phyloP scores from a whole-genome alignment of 192 early-diverging fungal genomes.

The Helicostylum pulchrum region DNA sequence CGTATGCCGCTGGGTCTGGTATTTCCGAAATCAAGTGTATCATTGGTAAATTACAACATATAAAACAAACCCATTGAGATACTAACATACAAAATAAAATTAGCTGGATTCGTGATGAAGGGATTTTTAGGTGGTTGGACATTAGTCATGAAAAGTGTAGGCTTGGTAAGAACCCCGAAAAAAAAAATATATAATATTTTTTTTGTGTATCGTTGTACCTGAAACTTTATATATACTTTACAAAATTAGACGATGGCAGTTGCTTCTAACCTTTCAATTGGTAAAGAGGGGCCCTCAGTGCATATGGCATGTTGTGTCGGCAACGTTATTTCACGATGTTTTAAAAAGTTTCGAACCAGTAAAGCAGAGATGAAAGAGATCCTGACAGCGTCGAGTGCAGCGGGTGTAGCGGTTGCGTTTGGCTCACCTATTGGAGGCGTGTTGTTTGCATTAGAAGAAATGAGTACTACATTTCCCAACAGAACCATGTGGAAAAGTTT shows the following conservation, averaged over 20 bases:
- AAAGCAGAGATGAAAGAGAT: slow-evolving; percentile 84
- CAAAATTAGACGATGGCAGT: slow-evolving; percentile 64
- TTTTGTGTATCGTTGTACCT: background rate
- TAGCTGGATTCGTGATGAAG: slow-evolving; percentile 88
- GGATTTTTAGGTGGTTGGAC: slow-evolving; percentile 92
- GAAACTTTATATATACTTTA: background rate
- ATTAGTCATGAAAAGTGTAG: slow-evolving; percentile 86
- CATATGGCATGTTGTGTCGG: slow-evolving; percentile 94
- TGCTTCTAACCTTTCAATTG: slow-evolving; percentile 86
- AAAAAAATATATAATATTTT: background rate
- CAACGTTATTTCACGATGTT: slow-evolving; percentile 78
- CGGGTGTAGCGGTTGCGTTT: slow-evolving; percentile 97
- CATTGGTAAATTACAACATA: slow-evolving; percentile 40
- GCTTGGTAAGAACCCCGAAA: slow-evolving; percentile 56
- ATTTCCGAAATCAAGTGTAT: slow-evolving; percentile 89
- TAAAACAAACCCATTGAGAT: too few species aligned
- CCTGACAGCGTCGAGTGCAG: slow-evolving; percentile 84
- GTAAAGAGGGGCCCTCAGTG: slow-evolving; percentile 95
- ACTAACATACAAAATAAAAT: too few species aligned
- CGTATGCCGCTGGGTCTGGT: slow-evolving; percentile 93
- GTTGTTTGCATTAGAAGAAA: slow-evolving; percentile 74
- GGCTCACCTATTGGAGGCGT: slow-evolving; percentile 93
- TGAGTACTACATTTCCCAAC: slow-evolving; percentile 91
- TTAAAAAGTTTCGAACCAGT: slow-evolving; percentile 75
- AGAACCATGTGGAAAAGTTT: slow-evolving; percentile 97